Evolutionary conservation across 2,329 filamentous ascomycete species (phyloP).

Genomic region (Diaporthe humulicola): DNA sequence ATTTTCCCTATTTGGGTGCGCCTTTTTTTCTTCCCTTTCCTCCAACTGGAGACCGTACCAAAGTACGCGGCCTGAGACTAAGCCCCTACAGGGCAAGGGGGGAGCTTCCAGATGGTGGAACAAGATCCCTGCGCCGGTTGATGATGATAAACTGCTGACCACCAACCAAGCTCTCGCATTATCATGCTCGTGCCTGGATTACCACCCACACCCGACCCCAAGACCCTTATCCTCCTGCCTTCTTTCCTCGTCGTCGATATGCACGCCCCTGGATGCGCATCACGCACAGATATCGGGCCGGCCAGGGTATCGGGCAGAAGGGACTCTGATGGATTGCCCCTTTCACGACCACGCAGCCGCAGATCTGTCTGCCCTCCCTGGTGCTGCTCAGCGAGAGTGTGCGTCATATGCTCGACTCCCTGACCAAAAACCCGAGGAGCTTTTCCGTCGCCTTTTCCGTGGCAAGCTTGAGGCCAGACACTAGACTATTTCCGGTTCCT

Average conservation of each 20-base stretch:
- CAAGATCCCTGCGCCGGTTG: neutral
- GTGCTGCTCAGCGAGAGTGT: conserved; percentile 3
- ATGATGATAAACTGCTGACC: conserved; percentile 26
- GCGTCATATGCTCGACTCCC: neutral
- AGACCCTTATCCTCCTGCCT: no score
- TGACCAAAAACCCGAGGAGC: neutral
- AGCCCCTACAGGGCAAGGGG: neutral
- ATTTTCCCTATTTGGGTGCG: neutral
- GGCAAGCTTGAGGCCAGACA: neutral
- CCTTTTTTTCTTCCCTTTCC: neutral
- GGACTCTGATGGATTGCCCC: neutral
- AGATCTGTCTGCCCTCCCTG: neutral
- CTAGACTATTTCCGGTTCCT: conserved; percentile 15
- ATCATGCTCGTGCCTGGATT: conserved; percentile 13
- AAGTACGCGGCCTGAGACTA: neutral
- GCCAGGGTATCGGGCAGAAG: neutral
- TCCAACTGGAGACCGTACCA: neutral
- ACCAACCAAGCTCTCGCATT: neutral
- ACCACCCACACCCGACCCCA: neutral
- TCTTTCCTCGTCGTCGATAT: neutral
- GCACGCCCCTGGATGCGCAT: neutral
- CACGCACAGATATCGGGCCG: neutral
- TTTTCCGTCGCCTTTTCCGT: neutral
- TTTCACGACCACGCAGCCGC: neutral
- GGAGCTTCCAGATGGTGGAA: neutral